A percentile compares a stretch with the other conserved stretches of the same genome.
These are phyloP conservation scores for Cystofilobasidium bisporidii DNA, from an alignment of 768 basidiomycete genomes.

Conservation along the genomic window DNA sequence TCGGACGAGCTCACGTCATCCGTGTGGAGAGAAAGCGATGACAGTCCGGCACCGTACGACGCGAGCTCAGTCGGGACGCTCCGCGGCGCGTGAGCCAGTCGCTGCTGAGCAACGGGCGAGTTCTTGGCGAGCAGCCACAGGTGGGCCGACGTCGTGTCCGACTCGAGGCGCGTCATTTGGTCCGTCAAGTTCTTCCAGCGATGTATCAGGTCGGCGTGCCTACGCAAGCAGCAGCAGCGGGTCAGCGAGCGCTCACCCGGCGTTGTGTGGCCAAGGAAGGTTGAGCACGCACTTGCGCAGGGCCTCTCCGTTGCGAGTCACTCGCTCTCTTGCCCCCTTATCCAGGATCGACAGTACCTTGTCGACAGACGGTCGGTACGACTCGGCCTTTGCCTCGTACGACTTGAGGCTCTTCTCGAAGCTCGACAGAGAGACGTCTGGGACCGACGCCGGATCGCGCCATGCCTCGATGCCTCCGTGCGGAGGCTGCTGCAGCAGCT, in stretches of 20 bases:
- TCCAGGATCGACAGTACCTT: constrained; percentile 89
- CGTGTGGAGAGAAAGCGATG: not conserved
- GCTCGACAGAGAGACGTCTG: constrained; percentile 50
- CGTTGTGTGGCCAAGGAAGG: not conserved
- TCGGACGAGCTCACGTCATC: not conserved
- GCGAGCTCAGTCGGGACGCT: not conserved
- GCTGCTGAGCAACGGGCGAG: constrained; percentile 6
- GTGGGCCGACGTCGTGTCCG: constrained; percentile 9
- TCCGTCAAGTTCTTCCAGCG: constrained; percentile 5
- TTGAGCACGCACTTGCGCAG: constrained; percentile 49
- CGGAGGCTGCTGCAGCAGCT: constrained; percentile 16
- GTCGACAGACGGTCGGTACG: constrained; percentile 86
- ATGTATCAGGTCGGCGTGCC: not conserved
- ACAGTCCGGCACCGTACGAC: not conserved
- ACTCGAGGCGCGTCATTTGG: not conserved
- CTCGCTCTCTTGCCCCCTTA: constrained; percentile 82
- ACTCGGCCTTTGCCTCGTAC: constrained; percentile 30
- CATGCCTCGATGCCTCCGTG: constrained; percentile 36
- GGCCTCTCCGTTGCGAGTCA: constrained; percentile 94
- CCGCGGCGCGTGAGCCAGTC: not conserved
- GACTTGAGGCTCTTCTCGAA: constrained; percentile 51
- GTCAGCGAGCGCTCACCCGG: not conserved
- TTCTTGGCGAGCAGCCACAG: constrained; percentile 1
- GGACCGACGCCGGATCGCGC: constrained; percentile 43
- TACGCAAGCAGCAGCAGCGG: not conserved